Evolutionary conservation across 805 yeast genomes (phyloP), one percentile per base, ranked within the genome.

Genomic region (Metschnikowia santaceciliae): DNA sequence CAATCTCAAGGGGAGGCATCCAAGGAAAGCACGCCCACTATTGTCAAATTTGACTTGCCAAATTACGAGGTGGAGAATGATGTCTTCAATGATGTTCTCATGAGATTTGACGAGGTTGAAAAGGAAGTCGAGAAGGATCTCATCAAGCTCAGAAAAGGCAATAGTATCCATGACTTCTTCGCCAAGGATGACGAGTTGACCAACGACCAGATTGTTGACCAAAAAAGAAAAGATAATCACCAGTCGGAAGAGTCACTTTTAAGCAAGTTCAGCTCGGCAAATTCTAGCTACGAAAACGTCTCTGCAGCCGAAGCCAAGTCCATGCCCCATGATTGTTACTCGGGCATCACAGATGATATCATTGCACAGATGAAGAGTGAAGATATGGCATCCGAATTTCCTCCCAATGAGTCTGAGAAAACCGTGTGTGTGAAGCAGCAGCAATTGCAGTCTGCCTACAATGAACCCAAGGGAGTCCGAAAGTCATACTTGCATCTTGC

Each of bases 141-240:
- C 7, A 49, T 46, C 4, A 49, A 45, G 13, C 32, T 50, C 13
- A 46, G 43, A 26, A 54, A 46, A 14, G 30, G 49, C 15, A 49
- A 48, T 35, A 45, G 53, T 22, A 42, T 52, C 10, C 58, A 55
- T 23, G 64, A 62, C 41, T 60, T 63, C 15, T 71, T 74, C 52
- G 63, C 73, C 43, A 66, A 61, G 47, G 78, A 74, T 57, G 78
- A 73, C 48, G 78, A 74, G 50, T 64, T 74, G 51, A 68, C 76
- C 1, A 59, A 56, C 33, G 77, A 66, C 33, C 77, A 73, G 52
- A 74, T 73, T 47, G 65, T 61, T 34, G 76, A 73, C 53, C 76
- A 68, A 50, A 69, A 70, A 52, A 50, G 61, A 17, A 68, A 64
- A 40, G 77, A 73, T 39, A 50, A 43, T 14, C 52, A 50, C 5